Evolutionary conservation across 257 asterid species (phyloP).

Genomic region (Cinchona pubescens): DNA sequence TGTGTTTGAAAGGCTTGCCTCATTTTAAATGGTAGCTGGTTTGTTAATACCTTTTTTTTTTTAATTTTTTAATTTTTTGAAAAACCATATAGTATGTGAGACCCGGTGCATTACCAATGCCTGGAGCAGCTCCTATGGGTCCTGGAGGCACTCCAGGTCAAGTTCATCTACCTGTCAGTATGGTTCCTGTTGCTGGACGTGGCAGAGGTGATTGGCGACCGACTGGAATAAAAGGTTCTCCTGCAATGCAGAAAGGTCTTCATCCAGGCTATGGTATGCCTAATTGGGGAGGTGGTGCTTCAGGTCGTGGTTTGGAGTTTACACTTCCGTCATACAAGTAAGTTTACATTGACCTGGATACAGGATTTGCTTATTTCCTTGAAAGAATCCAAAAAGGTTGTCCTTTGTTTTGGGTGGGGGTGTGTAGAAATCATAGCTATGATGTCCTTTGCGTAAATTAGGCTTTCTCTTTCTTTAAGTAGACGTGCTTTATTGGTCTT

Average conservation of each 20-base stretch:
- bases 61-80: constrained; percentile 18
- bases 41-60: constrained; percentile 19
- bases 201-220: constrained; percentile 99
- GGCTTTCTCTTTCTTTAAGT: not conserved
- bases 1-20: not conserved
- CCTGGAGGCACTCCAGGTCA: constrained; percentile 70
- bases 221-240: constrained; percentile 55
- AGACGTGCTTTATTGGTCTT: not conserved
- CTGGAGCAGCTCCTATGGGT: constrained; percentile 51
- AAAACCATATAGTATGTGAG: constrained; percentile 80
- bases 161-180: constrained; percentile 64
- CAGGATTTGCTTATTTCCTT: constrained; percentile 4
- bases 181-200: constrained; percentile 90
- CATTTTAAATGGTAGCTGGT: not conserved
- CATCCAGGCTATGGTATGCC: constrained; percentile 67
- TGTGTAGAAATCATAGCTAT: too few relatives aligned
- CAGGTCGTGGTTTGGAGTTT: constrained; percentile 95
- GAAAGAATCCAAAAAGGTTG: not conserved
- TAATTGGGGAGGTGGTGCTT: constrained; percentile 64
- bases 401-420: not conserved
- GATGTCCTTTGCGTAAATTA: too few relatives aligned
- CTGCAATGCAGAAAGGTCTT: constrained; percentile 65
- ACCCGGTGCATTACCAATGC: constrained; percentile 85
- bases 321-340: constrained; percentile 99
- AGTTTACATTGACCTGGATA: constrained; percentile 23